Base-by-base conservation (phyloP, 768 basidiomycete species). In the Mycena crocata region DNA sequence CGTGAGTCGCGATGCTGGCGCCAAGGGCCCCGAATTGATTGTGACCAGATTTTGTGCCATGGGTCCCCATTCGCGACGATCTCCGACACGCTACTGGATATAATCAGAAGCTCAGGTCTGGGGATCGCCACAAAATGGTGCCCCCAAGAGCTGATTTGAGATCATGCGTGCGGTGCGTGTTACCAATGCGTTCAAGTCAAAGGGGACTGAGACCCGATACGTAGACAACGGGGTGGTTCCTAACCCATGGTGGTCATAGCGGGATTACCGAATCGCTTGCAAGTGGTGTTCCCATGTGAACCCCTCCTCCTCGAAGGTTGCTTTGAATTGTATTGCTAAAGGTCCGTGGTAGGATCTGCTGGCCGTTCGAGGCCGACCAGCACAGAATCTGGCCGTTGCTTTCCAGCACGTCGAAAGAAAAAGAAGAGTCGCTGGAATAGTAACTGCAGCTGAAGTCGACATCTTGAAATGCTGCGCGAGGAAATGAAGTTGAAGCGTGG, bases 301-400 rank as follows among this genome's bases (percentile, higher is more conserved):
- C 40, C 23, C 14, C 1, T 2, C 34, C 8, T 39, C 24, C 30
- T 42, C 17, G 23, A 23, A 13, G 19, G 5, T 44, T 32, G 44
- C 23, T 46, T n/a, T n/a, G n/a, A n/a, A n/a, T n/a, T n/a, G n/a
- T n/a, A n/a, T n/a, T n/a, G n/a, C n/a, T n/a, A n/a, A n/a, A n/a
- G n/a, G n/a, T n/a, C n/a, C n/a, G n/a, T n/a, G n/a, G 15, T n/a
- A 61, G 59, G 21, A 61, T 61, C 28, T 61, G 59, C 37, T 61
- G 59, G 59, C 59, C 59, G 2, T 61, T 61, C 26, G 49, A 61
- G 2, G 59, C 59, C 30, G 59, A 61, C 30, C 59, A 61, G 34
- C 59, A 5, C 48, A 51, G 7, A 61, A 61, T 39, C 60, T 61
- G 39, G 24, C 51, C 26, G 59, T 61, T 24, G 60, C 60, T 17